phyloP scores from a whole-genome alignment of 495 filamentous ascomycete species.

The Xylaria sp. region DNA sequence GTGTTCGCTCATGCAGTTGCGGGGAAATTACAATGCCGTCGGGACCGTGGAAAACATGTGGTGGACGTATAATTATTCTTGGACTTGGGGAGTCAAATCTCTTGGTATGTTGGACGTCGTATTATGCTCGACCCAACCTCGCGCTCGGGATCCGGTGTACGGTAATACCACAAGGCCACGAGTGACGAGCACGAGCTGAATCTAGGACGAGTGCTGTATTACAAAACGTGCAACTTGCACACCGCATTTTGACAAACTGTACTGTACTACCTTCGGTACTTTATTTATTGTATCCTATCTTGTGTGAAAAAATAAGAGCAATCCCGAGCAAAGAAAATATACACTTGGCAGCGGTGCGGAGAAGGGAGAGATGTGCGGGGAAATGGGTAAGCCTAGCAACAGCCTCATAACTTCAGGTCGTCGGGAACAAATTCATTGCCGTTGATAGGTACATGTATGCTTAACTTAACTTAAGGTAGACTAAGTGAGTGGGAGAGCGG shows the following conservation, averaged over 20 bases:
- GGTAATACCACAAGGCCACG: not conserved
- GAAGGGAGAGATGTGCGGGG: not conserved
- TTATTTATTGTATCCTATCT: too few species aligned
- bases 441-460: not conserved
- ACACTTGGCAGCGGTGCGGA: not conserved
- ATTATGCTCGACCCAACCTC: not conserved
- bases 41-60: too few species aligned
- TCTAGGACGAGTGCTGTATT: not conserved
- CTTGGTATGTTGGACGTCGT: not conserved
- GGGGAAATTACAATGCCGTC: not conserved
- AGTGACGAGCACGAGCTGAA: conserved; percentile 2
- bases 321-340: too few species aligned
- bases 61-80: too few species aligned
- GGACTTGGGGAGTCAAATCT: too few species aligned
- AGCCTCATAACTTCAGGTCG: not conserved
- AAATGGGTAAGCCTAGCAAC: not conserved
- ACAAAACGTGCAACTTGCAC: not conserved
- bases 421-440: not conserved
- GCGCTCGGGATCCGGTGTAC: not conserved
- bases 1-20: too few species aligned
- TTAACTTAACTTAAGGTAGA: not conserved
- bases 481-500: not conserved
- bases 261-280: too few species aligned
- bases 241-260: too few species aligned
- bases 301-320: too few species aligned